A percentile compares a stretch with the other conserved stretches of the same genome.
Conservation (phyloP, 108 stramenopile genomes). For the Stephanodiscus minutulus region DNA sequence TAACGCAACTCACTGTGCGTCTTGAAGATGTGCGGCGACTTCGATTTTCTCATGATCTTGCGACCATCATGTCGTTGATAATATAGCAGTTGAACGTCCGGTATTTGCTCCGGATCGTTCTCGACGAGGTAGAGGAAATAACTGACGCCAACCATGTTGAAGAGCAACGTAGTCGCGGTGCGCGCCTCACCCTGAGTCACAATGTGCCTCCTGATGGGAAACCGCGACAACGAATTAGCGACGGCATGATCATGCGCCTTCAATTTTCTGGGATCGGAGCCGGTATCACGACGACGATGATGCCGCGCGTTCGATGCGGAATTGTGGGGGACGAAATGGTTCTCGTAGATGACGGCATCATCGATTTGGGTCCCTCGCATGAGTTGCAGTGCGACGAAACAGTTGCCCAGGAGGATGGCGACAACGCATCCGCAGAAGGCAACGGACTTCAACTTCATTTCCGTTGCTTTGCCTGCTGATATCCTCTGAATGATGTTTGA, state of each 20-base stretch:
- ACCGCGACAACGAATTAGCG: neutral
- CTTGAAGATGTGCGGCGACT: constrained; percentile 20
- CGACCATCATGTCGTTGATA: constrained; percentile 9
- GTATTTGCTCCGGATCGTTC: constrained; percentile 7
- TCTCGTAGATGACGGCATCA: neutral
- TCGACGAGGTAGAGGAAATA: constrained; percentile 40
- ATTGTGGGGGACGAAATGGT: neutral
- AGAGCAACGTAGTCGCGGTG: constrained; percentile 44
- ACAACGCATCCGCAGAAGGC: constrained; percentile 6
- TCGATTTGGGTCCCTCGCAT: neutral
- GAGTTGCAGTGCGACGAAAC: constrained; percentile 13
- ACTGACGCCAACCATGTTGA: constrained; percentile 41
- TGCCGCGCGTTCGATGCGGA: neutral
- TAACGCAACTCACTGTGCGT: constrained; percentile 25
- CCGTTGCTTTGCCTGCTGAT: neutral
- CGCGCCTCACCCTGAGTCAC: constrained; percentile 37
- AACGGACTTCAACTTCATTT: neutral
- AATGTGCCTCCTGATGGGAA: constrained; percentile 33
- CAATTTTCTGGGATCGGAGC: neutral
- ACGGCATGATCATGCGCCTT: neutral
- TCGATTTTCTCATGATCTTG: constrained; percentile 4
- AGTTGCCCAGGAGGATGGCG: constrained; percentile 7
- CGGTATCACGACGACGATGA: neutral
- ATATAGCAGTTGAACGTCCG: constrained; percentile 20
- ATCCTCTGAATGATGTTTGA: neutral